phyloP scores from a whole-genome alignment of 176 grass and related monocot species.

The Eleusine coracana region DNA sequence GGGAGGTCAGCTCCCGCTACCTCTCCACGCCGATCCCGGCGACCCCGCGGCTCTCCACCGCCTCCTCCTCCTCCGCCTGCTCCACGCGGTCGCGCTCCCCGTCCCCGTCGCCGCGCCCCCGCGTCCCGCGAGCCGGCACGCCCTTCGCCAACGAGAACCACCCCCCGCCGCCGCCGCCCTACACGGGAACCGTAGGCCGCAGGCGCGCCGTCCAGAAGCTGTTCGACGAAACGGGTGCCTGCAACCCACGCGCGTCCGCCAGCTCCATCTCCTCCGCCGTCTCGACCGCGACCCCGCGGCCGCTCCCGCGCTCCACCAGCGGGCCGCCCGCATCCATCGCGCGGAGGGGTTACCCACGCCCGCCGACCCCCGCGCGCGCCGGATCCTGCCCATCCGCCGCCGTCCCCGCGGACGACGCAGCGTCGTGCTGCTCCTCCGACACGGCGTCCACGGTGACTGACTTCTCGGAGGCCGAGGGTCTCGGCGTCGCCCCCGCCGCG shows the following conservation, averaged over 20 bases:
- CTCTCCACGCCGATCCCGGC: constrained; percentile 58
- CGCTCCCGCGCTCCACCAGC: constrained; percentile 37
- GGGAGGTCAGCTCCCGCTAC: constrained; percentile 88
- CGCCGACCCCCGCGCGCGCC: constrained; percentile 54
- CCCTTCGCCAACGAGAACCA: constrained; percentile 81
- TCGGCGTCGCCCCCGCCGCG: constrained; percentile 1
- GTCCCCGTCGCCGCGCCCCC: constrained; percentile 39
- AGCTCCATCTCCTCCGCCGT: not conserved
- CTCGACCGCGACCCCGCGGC: constrained; percentile 9
- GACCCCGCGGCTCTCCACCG: constrained; percentile 43
- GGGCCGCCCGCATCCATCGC: not conserved
- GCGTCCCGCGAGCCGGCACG: constrained; percentile 28
- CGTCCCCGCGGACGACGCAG: constrained; percentile 6
- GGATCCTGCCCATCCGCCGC: constrained; percentile 33
- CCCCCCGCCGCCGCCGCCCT: constrained; percentile 19
- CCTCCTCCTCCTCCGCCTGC: constrained; percentile 1
- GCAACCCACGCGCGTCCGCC: constrained; percentile 28
- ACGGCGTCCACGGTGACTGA: constrained; percentile 48
- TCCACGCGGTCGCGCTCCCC: constrained; percentile 44
- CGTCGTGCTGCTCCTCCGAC: constrained; percentile 48
- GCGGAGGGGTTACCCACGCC: constrained; percentile 44
- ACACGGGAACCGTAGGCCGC: constrained; percentile 38
- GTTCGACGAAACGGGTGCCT: constrained; percentile 57
- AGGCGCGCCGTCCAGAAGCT: constrained; percentile 66
- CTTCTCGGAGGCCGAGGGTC: constrained; percentile 57